Percentiles rank a stretch among this genome's conserved stretches.
Conservation (phyloP, 208 protist genomes). For the Wallacemonas sp. region DNA sequence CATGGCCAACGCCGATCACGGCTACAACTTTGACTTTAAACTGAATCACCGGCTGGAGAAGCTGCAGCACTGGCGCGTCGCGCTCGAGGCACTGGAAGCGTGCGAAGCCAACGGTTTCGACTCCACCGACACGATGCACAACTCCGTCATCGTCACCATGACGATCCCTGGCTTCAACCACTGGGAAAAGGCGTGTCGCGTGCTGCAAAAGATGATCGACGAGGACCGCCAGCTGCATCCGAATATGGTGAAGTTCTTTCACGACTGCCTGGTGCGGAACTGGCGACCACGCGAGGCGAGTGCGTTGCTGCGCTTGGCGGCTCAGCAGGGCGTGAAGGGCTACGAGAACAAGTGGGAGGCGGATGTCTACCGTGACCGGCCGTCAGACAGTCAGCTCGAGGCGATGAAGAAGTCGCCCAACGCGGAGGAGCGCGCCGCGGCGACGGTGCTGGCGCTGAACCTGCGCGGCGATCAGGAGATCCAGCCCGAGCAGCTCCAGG, state of each 20-base stretch:
- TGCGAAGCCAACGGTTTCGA: constrained; percentile 91
- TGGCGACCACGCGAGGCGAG: constrained; percentile 80
- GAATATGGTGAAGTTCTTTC: constrained; percentile 83
- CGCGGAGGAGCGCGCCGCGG: constrained; percentile 32
- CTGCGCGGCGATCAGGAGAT: constrained; percentile 73
- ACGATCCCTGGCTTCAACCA: constrained; percentile 88
- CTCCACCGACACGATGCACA: constrained; percentile 91
- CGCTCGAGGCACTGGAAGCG: constrained; percentile 79
- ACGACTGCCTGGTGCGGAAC: constrained; percentile 90
- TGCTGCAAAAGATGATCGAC: constrained; percentile 75
- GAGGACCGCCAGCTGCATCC: constrained; percentile 86
- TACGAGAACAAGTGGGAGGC: constrained; percentile 84
- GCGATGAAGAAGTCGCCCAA: constrained; percentile 13
- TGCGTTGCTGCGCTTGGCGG: constrained; percentile 66
- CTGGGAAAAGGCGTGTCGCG: constrained; percentile 66
- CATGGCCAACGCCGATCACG: constrained; percentile 92
- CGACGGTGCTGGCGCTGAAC: constrained; percentile 56
- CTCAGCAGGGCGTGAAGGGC: constrained; percentile 71
- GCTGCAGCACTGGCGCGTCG: constrained; percentile 91
- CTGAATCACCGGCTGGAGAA: constrained; percentile 85
- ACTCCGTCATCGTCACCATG: constrained; percentile 87
- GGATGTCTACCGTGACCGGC: constrained; percentile 72
- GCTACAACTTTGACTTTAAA: constrained; percentile 92
- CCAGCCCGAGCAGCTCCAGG: constrained; percentile 42
- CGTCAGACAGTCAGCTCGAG: constrained; percentile 48